Percentiles rank a stretch among this genome's conserved stretches.
phyloP scores from a whole-genome alignment of 176 grass and related monocot species.

The Aechmea fasciata region DNA sequence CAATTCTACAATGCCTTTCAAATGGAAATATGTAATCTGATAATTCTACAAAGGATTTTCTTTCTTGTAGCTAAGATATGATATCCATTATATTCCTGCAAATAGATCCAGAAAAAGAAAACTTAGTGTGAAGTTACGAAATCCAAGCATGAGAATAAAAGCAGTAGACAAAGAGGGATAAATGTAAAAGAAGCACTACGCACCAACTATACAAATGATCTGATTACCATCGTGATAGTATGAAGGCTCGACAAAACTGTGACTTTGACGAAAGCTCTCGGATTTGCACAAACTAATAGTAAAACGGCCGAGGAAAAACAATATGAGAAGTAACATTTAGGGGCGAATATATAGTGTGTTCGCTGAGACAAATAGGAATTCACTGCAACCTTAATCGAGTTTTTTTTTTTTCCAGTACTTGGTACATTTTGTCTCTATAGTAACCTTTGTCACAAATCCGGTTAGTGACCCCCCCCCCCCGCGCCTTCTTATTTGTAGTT shows the following conservation, averaged over 20 bases:
- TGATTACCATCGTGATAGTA: background rate
- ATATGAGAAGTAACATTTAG: background rate
- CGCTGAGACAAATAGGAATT: too few relatives aligned
- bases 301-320: background rate
- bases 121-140: background rate
- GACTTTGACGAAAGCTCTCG: background rate
- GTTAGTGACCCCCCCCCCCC: too few relatives aligned
- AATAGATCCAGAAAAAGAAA: background rate
- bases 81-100: slow-evolving; percentile 49
- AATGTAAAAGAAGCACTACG: background rate
- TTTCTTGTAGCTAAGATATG: slow-evolving; percentile 87
- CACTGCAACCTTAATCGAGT: too few relatives aligned
- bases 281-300: background rate
- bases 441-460: too few relatives aligned
- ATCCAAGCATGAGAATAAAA: background rate
- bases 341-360: too few relatives aligned
- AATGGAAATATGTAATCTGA: too few relatives aligned
- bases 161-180: background rate
- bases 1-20: too few relatives aligned
- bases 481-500: too few relatives aligned
- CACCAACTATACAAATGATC: background rate
- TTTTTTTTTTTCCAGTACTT: too few relatives aligned
- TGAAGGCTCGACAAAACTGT: background rate
- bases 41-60: too few relatives aligned
- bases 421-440: too few relatives aligned